These are phyloP conservation scores for Epichloe uncinata DNA, from an alignment of 2,329 filamentous ascomycete genomes.

Conservation along the genomic window DNA sequence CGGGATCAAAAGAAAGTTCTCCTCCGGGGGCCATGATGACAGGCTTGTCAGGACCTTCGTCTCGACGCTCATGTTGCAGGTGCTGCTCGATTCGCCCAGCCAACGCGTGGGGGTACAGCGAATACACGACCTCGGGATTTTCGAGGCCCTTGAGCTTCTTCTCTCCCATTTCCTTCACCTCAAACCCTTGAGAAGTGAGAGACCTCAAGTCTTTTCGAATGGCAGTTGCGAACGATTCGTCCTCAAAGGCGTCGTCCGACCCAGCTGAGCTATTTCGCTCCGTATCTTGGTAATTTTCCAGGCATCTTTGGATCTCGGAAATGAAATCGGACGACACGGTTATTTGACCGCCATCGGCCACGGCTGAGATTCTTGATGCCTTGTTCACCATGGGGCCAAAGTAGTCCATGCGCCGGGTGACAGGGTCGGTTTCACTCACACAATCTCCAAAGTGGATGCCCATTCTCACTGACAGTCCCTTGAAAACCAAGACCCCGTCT, in stretches of 20 bases:
- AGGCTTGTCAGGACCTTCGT: constrained; percentile 38
- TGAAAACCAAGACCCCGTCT: constrained; percentile 82
- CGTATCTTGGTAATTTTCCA: constrained; percentile 81
- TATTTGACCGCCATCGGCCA: constrained; percentile 93
- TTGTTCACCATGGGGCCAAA: constrained; percentile 99
- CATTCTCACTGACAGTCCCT: constrained; percentile 91
- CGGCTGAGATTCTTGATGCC: constrained; percentile 81
- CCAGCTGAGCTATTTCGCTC: constrained; percentile 55
- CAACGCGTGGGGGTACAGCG: constrained; percentile 84
- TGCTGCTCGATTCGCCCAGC: constrained; percentile 67
- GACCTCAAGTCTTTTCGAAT: constrained; percentile 82
- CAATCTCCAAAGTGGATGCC: constrained; percentile 92
- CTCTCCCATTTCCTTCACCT: constrained; percentile 93
- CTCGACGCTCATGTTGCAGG: constrained; percentile 31
- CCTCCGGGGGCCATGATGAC: constrained; percentile 50
- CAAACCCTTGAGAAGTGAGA: constrained; percentile 82
- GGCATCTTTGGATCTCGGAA: constrained; percentile 80
- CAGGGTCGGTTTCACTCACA: constrained; percentile 88
- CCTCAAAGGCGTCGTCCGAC: constrained; percentile 54
- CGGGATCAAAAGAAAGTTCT: constrained; percentile 64
- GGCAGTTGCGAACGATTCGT: constrained; percentile 58
- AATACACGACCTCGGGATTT: constrained; percentile 90
- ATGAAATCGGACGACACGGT: constrained; percentile 96
- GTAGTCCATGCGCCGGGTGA: constrained; percentile 97
- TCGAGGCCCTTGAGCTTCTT: constrained; percentile 92